A percentile compares a stretch with the other conserved stretches of the same genome.
These are phyloP conservation scores for Ascochyta viciae-villosae DNA, from an alignment of 2,329 filamentous ascomycete species.

Conservation along the genomic window DNA sequence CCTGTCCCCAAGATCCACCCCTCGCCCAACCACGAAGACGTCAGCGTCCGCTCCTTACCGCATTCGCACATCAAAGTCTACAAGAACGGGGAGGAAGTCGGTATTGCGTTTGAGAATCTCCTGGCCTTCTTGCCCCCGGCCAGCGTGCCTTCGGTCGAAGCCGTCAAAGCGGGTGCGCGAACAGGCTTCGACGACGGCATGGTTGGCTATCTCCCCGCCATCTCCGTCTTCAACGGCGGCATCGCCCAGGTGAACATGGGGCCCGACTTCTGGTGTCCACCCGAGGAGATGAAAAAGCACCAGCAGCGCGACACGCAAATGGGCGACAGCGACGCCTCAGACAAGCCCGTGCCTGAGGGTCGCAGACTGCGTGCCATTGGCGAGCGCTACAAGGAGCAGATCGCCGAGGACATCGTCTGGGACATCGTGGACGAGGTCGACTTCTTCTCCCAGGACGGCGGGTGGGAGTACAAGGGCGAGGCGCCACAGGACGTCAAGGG, in stretches of 20 bases:
- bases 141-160: slow-evolving; percentile 73
- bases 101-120: slow-evolving; percentile 85
- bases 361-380: slow-evolving; percentile 66
- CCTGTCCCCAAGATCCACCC: slow-evolving; percentile 70
- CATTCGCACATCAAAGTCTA: slow-evolving; percentile 87
- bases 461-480: slow-evolving; percentile 51
- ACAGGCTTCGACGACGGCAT: slow-evolving; percentile 93
- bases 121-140: slow-evolving; percentile 92
- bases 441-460: slow-evolving; percentile 77
- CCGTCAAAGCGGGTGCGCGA: slow-evolving; percentile 75
- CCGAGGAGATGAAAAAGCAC: slow-evolving; percentile 63
- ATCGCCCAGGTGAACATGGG: slow-evolving; percentile 95
- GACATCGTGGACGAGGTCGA: slow-evolving; percentile 95
- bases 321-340: slow-evolving; percentile 26
- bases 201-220: slow-evolving; percentile 92
- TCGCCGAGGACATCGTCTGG: slow-evolving; percentile 91
- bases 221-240: slow-evolving; percentile 90
- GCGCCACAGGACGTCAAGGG: slow-evolving; percentile 39
- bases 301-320: slow-evolving; percentile 43
- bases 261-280: slow-evolving; percentile 89
- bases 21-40: slow-evolving; percentile 73
- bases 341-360: slow-evolving; percentile 31
- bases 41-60: slow-evolving; percentile 84
- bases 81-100: slow-evolving; percentile 88
- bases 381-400: slow-evolving; percentile 88